Conservation (phyloP, 352 stramenopile species). For the Phytophthora pseudosyringae region DNA sequence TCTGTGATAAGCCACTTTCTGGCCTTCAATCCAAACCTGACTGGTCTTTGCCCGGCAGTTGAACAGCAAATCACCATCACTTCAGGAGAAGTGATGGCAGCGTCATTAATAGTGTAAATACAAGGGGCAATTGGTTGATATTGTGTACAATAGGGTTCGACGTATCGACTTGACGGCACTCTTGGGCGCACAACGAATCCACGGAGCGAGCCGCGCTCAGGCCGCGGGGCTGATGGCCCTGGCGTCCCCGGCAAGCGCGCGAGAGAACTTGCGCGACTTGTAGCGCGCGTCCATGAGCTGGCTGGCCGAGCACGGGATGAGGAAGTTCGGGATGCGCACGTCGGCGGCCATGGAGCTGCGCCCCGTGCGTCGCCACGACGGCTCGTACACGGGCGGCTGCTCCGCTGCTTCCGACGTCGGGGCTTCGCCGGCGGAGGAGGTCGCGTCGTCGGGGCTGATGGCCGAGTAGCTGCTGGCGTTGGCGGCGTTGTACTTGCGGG, state of each 20-base stretch:
- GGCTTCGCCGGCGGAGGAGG: neutral
- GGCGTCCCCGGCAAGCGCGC: neutral
- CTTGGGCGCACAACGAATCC: neutral
- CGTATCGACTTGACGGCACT: conserved; percentile 5
- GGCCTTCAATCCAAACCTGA: conserved; percentile 10
- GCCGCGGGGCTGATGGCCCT: conserved; percentile 23
- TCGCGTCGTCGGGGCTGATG: conserved; percentile 7
- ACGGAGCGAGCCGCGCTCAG: conserved; percentile 3
- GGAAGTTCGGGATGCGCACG: conserved; percentile 62
- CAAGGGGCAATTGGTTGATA: conserved; percentile 5
- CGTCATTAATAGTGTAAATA: neutral
- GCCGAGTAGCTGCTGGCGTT: conserved; percentile 12
- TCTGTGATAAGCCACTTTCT: conserved; percentile 14
- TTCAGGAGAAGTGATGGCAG: no score
- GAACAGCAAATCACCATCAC: conserved; percentile 13
- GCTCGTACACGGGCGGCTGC: conserved; percentile 20
- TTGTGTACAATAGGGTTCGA: conserved; percentile 22
- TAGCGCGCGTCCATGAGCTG: conserved; percentile 69
- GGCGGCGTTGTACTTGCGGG: conserved; percentile 22
- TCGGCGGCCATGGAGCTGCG: conserved; percentile 42
- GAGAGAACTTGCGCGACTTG: conserved; percentile 32
- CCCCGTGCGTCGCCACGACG: conserved; percentile 29
- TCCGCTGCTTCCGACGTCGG: neutral
- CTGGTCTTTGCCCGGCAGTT: conserved; percentile 16
- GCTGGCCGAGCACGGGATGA: conserved; percentile 61